These are phyloP conservation scores for Rhizoctonia solani DNA, from an alignment of 1,284 basidiomycete genomes.

Conservation along the genomic window DNA sequence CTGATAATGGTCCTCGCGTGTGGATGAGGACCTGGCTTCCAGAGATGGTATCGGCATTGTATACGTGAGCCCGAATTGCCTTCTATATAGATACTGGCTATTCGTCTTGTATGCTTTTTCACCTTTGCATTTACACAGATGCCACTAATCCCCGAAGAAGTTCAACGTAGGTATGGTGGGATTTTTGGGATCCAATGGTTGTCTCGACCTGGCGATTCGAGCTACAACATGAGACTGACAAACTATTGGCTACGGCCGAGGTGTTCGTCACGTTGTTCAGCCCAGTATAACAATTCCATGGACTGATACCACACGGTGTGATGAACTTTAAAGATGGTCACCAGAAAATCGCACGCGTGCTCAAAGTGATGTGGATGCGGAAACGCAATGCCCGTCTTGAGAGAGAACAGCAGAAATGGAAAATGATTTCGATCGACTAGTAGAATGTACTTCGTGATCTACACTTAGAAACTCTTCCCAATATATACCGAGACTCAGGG, in stretches of 20 bases:
- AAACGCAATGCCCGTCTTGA: conserved; percentile 43
- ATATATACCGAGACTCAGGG: background rate
- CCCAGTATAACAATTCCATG: conserved; percentile 1
- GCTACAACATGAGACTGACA: conserved; percentile 46
- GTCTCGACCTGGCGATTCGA: conserved; percentile 51
- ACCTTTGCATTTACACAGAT: conserved; percentile 41
- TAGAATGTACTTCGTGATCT: conserved; percentile 21
- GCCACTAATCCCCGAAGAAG: conserved; percentile 46
- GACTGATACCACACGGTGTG: conserved; percentile 37
- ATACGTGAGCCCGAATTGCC: conserved; percentile 20
- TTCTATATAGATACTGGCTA: background rate
- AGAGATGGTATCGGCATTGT: conserved; percentile 52
- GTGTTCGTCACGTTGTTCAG: conserved; percentile 38
- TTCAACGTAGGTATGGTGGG: conserved; percentile 37
- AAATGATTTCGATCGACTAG: conserved; percentile 31
- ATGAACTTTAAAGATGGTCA: conserved; percentile 49
- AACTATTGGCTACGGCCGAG: conserved; percentile 47
- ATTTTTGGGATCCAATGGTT: conserved; percentile 48
- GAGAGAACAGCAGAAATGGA: conserved; percentile 39
- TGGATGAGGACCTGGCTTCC: conserved; percentile 47
- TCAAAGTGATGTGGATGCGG: conserved; percentile 50
- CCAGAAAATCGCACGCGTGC: conserved; percentile 47
- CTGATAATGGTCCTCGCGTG: conserved; percentile 45
- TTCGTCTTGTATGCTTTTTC: background rate
- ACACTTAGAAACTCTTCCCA: background rate